Percentiles rank a stretch among this genome's conserved stretches.
These are phyloP conservation scores for Fusarium tjaetaba DNA, from an alignment of 2,329 filamentous ascomycete genomes.

Conservation along the genomic window DNA sequence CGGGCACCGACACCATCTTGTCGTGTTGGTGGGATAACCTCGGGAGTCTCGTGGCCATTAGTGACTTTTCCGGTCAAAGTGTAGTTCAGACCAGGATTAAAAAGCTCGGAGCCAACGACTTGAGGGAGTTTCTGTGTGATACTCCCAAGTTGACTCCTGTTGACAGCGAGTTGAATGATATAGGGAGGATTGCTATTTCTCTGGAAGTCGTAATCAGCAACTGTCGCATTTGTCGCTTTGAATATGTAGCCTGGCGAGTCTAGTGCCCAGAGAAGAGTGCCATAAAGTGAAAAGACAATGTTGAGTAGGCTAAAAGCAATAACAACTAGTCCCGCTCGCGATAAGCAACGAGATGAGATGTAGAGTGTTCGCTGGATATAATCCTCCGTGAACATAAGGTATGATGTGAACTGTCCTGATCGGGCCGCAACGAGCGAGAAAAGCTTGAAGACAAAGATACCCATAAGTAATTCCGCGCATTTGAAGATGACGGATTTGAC, in stretches of 20 bases:
- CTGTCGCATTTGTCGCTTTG: not conserved
- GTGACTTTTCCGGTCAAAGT: too few species aligned
- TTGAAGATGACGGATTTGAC: slow-evolving; percentile 32
- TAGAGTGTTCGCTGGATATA: slow-evolving; percentile 24
- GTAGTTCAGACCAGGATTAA: too few species aligned
- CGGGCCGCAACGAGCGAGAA: slow-evolving; percentile 27
- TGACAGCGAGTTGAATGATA: slow-evolving; percentile 9
- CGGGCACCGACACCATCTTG: not conserved
- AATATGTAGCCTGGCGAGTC: slow-evolving; percentile 32
- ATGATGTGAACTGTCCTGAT: slow-evolving; percentile 30
- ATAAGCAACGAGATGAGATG: slow-evolving; percentile 20
- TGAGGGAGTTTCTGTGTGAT: too few species aligned
- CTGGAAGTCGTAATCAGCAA: slow-evolving; percentile 1
- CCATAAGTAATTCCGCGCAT: slow-evolving; percentile 31
- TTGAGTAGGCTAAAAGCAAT: slow-evolving; percentile 23
- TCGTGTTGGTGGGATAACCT: not conserved
- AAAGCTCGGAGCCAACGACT: too few species aligned
- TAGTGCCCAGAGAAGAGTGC: slow-evolving; percentile 29
- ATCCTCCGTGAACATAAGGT: slow-evolving; percentile 37
- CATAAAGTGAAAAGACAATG: slow-evolving; percentile 12
- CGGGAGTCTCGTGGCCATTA: too few species aligned
- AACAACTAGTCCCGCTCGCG: slow-evolving; percentile 15
- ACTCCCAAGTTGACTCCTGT: too few species aligned
- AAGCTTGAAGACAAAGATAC: slow-evolving; percentile 25
- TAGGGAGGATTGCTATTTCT: slow-evolving; percentile 17